These are phyloP conservation scores for Themeda triandra DNA, from an alignment of 176 grass and related monocot genomes.

Conservation along the genomic window DNA sequence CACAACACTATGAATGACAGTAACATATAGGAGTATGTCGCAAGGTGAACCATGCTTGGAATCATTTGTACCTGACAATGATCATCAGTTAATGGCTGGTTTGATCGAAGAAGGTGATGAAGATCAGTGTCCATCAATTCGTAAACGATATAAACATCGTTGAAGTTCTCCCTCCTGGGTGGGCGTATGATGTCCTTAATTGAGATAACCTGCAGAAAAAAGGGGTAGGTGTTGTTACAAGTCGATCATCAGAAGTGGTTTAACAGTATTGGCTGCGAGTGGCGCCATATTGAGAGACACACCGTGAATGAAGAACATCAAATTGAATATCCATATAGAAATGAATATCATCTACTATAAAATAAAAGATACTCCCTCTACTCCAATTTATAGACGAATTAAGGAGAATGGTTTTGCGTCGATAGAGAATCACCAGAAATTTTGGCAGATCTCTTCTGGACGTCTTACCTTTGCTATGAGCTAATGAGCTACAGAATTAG, in stretches of 20 bases:
- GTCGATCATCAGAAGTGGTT: no score
- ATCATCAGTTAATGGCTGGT: slow-evolving; percentile 84
- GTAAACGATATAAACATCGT: slow-evolving; percentile 94
- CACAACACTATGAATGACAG: no score
- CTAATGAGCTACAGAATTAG: slow-evolving; percentile 37
- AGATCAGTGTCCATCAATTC: slow-evolving; percentile 98
- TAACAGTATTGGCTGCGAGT: no score
- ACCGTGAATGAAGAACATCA: no score
- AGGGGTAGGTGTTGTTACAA: no score
- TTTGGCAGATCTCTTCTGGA: slow-evolving; percentile 35
- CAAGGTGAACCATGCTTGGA: no score
- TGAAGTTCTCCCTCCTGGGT: slow-evolving; percentile 88
- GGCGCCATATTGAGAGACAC: no score
- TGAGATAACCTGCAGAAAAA: slow-evolving; percentile 69
- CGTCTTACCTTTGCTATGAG: slow-evolving; percentile 46
- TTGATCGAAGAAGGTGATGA: slow-evolving; percentile 87
- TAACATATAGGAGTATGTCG: no score
- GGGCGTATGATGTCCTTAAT: slow-evolving; percentile 97
- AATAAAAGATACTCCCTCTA: no score
- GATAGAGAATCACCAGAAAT: slow-evolving; percentile 50
- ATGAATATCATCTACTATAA: background rate
- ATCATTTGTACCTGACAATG: slow-evolving; percentile 75
- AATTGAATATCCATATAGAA: background rate
- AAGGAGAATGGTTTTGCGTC: background rate
- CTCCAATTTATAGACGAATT: background rate